Percentiles rank a stretch among this genome's conserved stretches.
These are phyloP conservation scores for Blastobotrys ciferrii DNA, from an alignment of 1,139 yeast species.

Conservation along the genomic window DNA sequence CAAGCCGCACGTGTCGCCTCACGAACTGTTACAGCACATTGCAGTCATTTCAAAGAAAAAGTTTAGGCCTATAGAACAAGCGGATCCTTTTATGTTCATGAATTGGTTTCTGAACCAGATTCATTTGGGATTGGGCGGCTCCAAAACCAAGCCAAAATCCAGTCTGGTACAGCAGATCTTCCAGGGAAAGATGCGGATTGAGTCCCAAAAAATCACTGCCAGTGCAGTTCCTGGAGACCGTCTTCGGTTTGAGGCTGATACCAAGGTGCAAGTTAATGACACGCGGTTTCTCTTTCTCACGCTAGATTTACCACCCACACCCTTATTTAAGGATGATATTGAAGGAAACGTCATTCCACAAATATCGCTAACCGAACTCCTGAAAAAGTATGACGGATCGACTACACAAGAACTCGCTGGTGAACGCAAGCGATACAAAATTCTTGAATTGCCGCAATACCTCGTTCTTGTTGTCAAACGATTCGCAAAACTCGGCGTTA, in stretches of 20 bases:
- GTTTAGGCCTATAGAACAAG: slow-evolving; percentile 41
- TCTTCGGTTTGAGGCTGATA: not conserved
- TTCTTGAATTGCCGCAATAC: slow-evolving; percentile 51
- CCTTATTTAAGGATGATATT: slow-evolving; percentile 50
- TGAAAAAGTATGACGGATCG: slow-evolving; percentile 48
- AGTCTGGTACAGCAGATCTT: slow-evolving; percentile 38
- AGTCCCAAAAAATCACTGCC: slow-evolving; percentile 20
- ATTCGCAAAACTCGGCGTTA: slow-evolving; percentile 31
- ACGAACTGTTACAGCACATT: slow-evolving; percentile 56
- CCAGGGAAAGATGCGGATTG: slow-evolving; percentile 51
- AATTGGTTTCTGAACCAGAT: slow-evolving; percentile 58
- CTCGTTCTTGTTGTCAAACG: slow-evolving; percentile 59
- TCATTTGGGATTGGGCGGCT: slow-evolving; percentile 41
- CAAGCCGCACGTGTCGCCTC: slow-evolving; percentile 64
- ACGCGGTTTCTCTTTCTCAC: slow-evolving; percentile 59
- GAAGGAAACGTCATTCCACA: slow-evolving; percentile 50
- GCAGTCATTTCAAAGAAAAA: slow-evolving; percentile 44
- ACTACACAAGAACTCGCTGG: slow-evolving; percentile 38
- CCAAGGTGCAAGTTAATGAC: slow-evolving; percentile 9
- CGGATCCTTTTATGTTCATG: slow-evolving; percentile 56
- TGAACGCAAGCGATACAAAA: slow-evolving; percentile 41
- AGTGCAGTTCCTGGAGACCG: not conserved
- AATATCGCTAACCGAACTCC: slow-evolving; percentile 45
- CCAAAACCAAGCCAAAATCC: slow-evolving; percentile 27
- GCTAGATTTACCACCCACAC: slow-evolving; percentile 56